These are phyloP conservation scores for Marasmius tenuissimus DNA, from an alignment of 1,284 basidiomycete species.

Conservation along the genomic window DNA sequence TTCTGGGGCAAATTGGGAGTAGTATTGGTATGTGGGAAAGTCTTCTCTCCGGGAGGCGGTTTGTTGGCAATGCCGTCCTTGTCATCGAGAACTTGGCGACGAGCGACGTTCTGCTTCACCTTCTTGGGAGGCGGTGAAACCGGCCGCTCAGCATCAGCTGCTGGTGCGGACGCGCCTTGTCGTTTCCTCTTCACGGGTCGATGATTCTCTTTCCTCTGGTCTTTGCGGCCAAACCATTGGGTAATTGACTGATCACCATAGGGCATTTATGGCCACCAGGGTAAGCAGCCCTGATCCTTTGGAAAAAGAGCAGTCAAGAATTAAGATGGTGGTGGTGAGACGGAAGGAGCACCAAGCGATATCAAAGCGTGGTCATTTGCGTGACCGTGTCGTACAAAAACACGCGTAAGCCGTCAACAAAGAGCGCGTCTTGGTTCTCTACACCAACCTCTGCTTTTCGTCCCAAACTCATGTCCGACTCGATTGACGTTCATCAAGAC, in stretches of 20 bases:
- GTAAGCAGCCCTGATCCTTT: neutral
- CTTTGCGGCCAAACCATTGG: constrained; percentile 13
- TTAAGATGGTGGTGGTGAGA: neutral
- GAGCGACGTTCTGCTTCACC: neutral
- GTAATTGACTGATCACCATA: constrained; percentile 15
- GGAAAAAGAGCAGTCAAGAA: neutral
- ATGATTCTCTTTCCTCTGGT: neutral
- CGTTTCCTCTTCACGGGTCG: neutral
- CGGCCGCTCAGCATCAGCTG: neutral
- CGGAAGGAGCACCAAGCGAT: neutral
- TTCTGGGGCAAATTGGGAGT: neutral
- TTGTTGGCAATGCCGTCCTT: neutral
- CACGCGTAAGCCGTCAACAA: neutral
- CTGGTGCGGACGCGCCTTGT: constrained; percentile 3
- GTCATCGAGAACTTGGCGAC: neutral
- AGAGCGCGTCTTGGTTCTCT: neutral
- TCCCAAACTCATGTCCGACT: constrained; percentile 22
- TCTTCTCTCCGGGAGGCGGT: neutral
- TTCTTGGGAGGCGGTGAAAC: constrained; percentile 1
- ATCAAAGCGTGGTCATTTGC: constrained; percentile 14
- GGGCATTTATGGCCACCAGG: constrained; percentile 5
- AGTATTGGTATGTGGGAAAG: neutral
- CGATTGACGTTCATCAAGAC: constrained; percentile 32
- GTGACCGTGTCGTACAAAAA: constrained; percentile 18
- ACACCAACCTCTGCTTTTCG: neutral